These are phyloP conservation scores for Iris macrosiphon DNA, from an alignment of 106 monocot genomes.

Conservation along the genomic window DNA sequence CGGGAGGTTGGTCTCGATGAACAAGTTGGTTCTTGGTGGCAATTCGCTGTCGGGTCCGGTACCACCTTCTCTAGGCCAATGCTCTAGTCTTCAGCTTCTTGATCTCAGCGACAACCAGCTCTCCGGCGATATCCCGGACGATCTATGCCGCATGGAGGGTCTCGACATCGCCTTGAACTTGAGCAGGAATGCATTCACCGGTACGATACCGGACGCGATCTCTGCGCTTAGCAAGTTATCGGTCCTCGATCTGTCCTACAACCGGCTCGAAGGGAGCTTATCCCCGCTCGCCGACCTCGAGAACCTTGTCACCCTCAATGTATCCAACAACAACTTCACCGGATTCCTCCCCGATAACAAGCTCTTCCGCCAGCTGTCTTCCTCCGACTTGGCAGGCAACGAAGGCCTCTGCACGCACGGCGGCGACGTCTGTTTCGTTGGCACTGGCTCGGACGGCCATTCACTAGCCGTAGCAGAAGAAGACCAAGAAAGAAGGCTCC, in stretches of 20 bases:
- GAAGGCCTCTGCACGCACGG: conserved; percentile 53
- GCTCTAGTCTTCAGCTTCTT: conserved; percentile 56
- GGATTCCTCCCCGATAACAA: conserved; percentile 87
- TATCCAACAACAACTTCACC: conserved; percentile 88
- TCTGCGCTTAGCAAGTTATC: conserved; percentile 57
- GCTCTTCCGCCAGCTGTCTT: conserved; percentile 71
- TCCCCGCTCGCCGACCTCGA: conserved; percentile 56
- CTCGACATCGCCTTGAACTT: conserved; percentile 81
- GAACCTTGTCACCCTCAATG: conserved; percentile 67
- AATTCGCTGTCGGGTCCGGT: conserved; percentile 63
- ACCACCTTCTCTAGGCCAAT: conserved; percentile 47
- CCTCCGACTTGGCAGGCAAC: conserved; percentile 59
- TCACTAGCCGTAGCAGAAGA: conserved; percentile 29
- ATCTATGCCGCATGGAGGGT: conserved; percentile 64
- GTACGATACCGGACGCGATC: conserved; percentile 54
- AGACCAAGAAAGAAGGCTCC: conserved; percentile 34
- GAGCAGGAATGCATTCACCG: conserved; percentile 69
- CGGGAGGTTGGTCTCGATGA: conserved; percentile 48
- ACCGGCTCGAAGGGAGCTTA: conserved; percentile 52
- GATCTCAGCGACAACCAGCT: conserved; percentile 76
- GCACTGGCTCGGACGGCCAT: neutral
- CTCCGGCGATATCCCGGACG: conserved; percentile 53
- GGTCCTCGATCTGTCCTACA: conserved; percentile 70
- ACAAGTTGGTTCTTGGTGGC: conserved; percentile 55
- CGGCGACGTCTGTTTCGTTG: conserved; percentile 55